Evolutionary conservation across 1,139 yeast genomes (phyloP), one percentile per base, ranked within the genome.

Genomic region (Arxiozyma bovina): DNA sequence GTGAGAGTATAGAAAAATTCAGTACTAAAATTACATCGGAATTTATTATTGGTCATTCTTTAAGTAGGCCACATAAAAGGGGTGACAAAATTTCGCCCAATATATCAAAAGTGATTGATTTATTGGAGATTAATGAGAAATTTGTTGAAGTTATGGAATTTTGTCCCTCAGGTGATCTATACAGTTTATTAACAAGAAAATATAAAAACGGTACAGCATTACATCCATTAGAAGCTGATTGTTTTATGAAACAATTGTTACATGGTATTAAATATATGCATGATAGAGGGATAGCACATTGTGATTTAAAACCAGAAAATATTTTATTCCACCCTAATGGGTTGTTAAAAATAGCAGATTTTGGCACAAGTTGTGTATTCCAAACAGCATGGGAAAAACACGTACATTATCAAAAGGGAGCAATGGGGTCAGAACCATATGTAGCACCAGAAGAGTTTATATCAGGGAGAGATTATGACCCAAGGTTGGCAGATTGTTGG

Each of bases 101-200:
- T 60, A 79, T 88, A 34, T 80, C 85, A 42, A 78, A 79, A 58
- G 81, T 89, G 2, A 75, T 83, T 42, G 95, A 87, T 67, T 72
- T 88, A 54, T 79, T 85, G 84, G 77, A 77, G 52, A 59, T 62
- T n/a, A 77, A 76, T 58, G 74, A 81, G 59, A 82, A 85, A 60
- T 82, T 86, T 61, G 79, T 83, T 47, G 89, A 83, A 65, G 85
- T 86, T n/a, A 81, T 85, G 89, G 89, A 83, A 64, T 84, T 81
- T 63, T 82, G 89, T 54, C 79, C 83, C 1, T 85, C 88, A 52
- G 93, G 94, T 42, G 90, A 86, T 68, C 71, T 87, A 43, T 85
- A 78, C 62, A 70, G 81, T 3, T 65, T 78, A 41, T 72, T 79
- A 44, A 64, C 70, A 2, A 60, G 69, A 30, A 63, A 66, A 30